Evolutionary conservation across 202 grass and related monocot genomes (phyloP).

Genomic region (Dendrocalamus latiflorus): DNA sequence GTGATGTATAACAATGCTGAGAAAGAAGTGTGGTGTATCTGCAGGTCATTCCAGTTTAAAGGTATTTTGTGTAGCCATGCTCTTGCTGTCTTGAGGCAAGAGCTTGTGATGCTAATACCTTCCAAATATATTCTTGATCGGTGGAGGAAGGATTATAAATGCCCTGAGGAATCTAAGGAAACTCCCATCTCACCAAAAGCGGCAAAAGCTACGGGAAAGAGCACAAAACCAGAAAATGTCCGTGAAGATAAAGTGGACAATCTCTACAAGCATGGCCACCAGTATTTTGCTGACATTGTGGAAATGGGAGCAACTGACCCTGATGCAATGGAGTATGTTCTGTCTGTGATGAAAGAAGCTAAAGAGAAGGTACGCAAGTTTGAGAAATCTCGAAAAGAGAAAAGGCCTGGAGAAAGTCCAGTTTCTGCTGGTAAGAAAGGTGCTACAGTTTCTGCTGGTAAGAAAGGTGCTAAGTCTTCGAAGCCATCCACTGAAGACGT

Average conservation of each 20-base stretch:
- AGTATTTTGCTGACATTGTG: conserved; percentile 84
- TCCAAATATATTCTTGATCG: conserved; percentile 79
- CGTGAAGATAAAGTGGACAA: conserved; percentile 52
- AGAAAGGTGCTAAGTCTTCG: conserved; percentile 32
- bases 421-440: conserved; percentile 46
- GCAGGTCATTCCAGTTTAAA: conserved; percentile 87
- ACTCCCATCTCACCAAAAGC: conserved; percentile 23
- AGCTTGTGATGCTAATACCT: conserved; percentile 89
- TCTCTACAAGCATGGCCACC: conserved; percentile 81
- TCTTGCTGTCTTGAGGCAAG: conserved; percentile 71
- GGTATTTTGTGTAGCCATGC: conserved; percentile 94
- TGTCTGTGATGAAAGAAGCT: conserved; percentile 84
- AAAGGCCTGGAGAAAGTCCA: conserved; percentile 38
- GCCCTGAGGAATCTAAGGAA: conserved; percentile 57
- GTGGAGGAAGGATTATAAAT: conserved; percentile 95
- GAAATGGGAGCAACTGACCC: conserved; percentile 79
- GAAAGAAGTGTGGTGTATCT: conserved; percentile 89
- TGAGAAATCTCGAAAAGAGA: conserved; percentile 65
- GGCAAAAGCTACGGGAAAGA: conserved; percentile 26
- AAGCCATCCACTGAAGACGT: conserved; percentile 23
- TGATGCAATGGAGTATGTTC: conserved; percentile 78
- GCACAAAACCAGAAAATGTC: conserved; percentile 27
- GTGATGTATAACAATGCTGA: conserved; percentile 74
- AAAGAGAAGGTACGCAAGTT: conserved; percentile 72
- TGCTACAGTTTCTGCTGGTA: conserved; percentile 43